Evolutionary conservation across 352 stramenopile species (phyloP).

Genomic region (Lagenidium giganteum): DNA sequence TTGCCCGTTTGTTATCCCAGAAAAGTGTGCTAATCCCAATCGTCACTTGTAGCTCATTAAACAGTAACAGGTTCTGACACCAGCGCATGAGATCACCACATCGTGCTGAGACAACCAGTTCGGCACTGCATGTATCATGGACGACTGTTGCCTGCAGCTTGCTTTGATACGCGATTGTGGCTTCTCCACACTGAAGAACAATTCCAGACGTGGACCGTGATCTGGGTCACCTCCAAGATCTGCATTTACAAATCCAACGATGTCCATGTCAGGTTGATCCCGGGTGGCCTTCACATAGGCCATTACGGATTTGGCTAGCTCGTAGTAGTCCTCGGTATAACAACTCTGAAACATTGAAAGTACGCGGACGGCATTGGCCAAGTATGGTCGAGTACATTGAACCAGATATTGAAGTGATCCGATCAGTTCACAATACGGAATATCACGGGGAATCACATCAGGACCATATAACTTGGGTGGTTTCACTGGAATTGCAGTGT

Average conservation of each 20-base stretch:
- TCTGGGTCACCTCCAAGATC: conserved; percentile 6
- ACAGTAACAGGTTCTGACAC: background rate
- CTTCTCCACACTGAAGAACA: background rate
- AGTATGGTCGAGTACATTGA: conserved; percentile 2
- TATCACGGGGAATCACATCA: conserved; percentile 4
- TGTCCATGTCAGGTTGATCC: background rate
- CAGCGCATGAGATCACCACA: no score
- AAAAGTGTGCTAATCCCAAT: no score
- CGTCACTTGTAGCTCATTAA: no score
- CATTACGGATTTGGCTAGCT: conserved; percentile 9
- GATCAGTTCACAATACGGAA: conserved; percentile 7
- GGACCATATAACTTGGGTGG: background rate
- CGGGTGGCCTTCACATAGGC: conserved; percentile 5
- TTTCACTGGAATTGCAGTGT: background rate
- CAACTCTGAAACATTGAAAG: conserved; percentile 2
- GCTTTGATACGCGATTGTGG: conserved; percentile 2
- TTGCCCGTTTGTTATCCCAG: conserved; percentile 8
- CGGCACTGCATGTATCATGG: conserved; percentile 10
- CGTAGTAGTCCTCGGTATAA: conserved; percentile 7
- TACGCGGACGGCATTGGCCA: conserved; percentile 10
- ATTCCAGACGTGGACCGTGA: conserved; percentile 6
- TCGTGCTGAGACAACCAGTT: conserved; percentile 5
- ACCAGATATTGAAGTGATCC: conserved; percentile 10
- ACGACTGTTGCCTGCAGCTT: conserved; percentile 1
- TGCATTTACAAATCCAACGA: conserved; percentile 3